Evolutionary conservation across 2,329 filamentous ascomycete genomes (phyloP), one percentile per base, ranked within the genome.

Genomic region (Fusarium euwallaceae): DNA sequence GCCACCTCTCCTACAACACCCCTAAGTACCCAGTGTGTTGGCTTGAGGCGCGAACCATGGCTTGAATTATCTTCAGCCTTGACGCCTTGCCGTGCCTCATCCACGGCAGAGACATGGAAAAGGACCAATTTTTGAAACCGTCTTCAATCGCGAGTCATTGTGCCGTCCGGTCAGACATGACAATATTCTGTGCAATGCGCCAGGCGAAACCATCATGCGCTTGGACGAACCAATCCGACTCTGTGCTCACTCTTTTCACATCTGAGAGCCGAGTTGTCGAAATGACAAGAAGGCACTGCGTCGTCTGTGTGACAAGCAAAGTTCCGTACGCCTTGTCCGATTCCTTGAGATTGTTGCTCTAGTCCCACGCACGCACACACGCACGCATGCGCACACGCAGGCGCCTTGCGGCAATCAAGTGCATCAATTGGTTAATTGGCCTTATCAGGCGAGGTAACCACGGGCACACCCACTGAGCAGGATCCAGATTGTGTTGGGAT

Each of bases 231-330:
- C 27, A 41, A 34, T 43, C 51, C 39, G 48, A 29, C 29, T 20
- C 34, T 32, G 51, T n/a, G 43, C 43, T 59, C 24, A 41, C 37
- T 48, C 53, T 34, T 34, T 72, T 72, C 24, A 43, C 34, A 72
- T 64, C 29, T 69, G 61, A 73, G 41, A 60, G 56, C 39, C 36
- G 29, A 66, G 36, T 58, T 45, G 43, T 56, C 34, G 36, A 22
- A 43, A 56, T 43, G 43, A 63, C 14, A 70, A 64, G 27, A 39
- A 59, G 9, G 14, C 12, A 29, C 20, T 29, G 34, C 45, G 53
- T 29, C 56, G 45, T 64, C 51, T 58, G 58, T 66, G 51, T 60
- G 71, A 34, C 41, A 62, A 61, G 36, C 39, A 55, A 55, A 11
- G 34, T 67, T 22, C 58, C 22, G 29, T 16, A 34, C 20, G 14